Evolutionary conservation across 495 filamentous ascomycete genomes (phyloP).

Genomic region (Daldinia loculata): DNA sequence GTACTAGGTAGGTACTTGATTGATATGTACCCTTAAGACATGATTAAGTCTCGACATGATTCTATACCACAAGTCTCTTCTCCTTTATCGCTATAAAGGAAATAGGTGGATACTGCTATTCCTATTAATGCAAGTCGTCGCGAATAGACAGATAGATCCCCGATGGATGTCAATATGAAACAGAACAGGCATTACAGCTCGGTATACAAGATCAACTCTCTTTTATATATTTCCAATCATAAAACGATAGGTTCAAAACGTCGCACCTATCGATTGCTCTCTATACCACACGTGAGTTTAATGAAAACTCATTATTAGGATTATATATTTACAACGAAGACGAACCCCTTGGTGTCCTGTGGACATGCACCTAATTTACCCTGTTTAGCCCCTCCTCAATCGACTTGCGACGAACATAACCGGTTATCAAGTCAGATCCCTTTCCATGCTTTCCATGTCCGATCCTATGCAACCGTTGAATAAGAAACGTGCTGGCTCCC

Average conservation of each 20-base stretch:
- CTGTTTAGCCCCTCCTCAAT: conserved; percentile 5
- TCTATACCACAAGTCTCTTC: neutral
- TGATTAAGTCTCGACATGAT: too few relatives aligned
- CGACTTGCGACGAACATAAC: conserved; percentile 6
- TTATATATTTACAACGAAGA: conserved; percentile 37
- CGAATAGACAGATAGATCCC: neutral
- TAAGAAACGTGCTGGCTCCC: conserved; percentile 18
- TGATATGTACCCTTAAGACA: too few relatives aligned
- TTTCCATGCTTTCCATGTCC: conserved; percentile 37
- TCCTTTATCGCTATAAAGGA: neutral
- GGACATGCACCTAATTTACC: conserved; percentile 24
- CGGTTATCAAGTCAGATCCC: conserved; percentile 19
- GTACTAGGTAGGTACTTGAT: too few relatives aligned
- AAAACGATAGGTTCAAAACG: neutral
- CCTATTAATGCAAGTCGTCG: neutral
- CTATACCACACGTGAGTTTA: conserved; percentile 6
- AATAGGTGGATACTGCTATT: neutral
- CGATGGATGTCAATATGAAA: conserved; percentile 2
- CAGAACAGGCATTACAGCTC: neutral
- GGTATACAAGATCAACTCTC: neutral
- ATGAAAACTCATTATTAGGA: conserved; percentile 27
- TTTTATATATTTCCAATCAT: neutral
- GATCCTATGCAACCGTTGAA: conserved; percentile 37
- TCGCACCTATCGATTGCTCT: neutral
- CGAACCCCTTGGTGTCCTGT: conserved; percentile 9